Conservation (phyloP, 129 eudicot species). For the Heracleum sosnowskyi region DNA sequence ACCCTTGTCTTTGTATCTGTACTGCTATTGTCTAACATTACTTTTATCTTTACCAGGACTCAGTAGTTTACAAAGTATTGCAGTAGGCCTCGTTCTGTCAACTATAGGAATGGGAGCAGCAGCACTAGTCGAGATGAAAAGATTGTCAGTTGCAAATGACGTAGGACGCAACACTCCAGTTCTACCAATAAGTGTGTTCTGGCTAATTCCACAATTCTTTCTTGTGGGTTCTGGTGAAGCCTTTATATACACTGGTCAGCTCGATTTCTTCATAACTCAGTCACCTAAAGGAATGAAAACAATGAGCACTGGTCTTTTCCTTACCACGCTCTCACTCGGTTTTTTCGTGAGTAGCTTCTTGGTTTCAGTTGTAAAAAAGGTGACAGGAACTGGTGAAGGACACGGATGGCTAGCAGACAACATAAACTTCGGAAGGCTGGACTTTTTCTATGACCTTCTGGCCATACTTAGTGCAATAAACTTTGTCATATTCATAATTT, state of each 20-base stretch:
- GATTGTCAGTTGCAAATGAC: slow-evolving; percentile 8
- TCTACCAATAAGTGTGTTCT: slow-evolving; percentile 30
- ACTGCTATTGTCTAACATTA: not conserved
- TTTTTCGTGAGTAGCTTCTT: slow-evolving; percentile 82
- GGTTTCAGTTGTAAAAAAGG: slow-evolving; percentile 62
- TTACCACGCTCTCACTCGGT: slow-evolving; percentile 83
- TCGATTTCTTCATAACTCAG: slow-evolving; percentile 84
- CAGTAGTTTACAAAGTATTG: slow-evolving; percentile 7
- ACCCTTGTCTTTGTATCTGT: not conserved
- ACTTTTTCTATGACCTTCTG: slow-evolving; percentile 58
- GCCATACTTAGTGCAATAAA: slow-evolving; percentile 48
- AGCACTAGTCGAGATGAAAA: slow-evolving; percentile 7
- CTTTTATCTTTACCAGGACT: slow-evolving; percentile 7
- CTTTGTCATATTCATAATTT: slow-evolving; percentile 39
- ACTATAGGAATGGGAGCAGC: slow-evolving; percentile 19
- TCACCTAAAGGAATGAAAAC: slow-evolving; percentile 97
- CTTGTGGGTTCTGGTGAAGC: slow-evolving; percentile 85
- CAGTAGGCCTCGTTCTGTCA: slow-evolving; percentile 10
- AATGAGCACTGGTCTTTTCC: slow-evolving; percentile 91
- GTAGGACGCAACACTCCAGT: not conserved
- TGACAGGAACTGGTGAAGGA: slow-evolving; percentile 34
- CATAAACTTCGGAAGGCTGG: slow-evolving; percentile 75
- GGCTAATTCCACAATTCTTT: slow-evolving; percentile 78
- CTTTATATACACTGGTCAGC: slow-evolving; percentile 91
- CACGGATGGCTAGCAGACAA: slow-evolving; percentile 79